Evolutionary conservation across 176 grass and related monocot genomes (phyloP).

Genomic region (Avena sativa): DNA sequence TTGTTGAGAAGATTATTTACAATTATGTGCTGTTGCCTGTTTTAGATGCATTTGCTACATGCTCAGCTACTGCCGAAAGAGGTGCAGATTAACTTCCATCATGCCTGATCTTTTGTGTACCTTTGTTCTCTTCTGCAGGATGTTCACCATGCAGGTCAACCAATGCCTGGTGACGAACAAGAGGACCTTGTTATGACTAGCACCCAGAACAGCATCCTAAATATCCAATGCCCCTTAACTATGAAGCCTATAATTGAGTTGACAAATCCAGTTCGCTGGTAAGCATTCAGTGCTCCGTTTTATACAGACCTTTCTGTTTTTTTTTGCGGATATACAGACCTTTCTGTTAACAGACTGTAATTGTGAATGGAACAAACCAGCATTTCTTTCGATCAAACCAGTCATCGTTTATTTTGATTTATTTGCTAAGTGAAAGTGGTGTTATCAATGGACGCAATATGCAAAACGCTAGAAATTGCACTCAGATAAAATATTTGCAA

Average conservation of each 20-base stretch:
- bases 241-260: constrained; percentile 77
- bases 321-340: not conserved
- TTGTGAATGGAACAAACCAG: constrained; percentile 15
- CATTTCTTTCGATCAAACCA: constrained; percentile 10
- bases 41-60: not conserved
- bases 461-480: not conserved
- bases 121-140: constrained; percentile 56
- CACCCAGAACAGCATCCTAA: constrained; percentile 68
- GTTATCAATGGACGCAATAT: not conserved
- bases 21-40: not conserved
- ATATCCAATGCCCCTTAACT: constrained; percentile 74
- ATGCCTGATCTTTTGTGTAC: not conserved
- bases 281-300: constrained; percentile 34
- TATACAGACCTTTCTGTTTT: not conserved
- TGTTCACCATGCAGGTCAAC: constrained; percentile 83
- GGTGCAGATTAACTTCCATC: not conserved
- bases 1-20: constrained; percentile 5
- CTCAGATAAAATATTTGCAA: not conserved
- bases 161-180: constrained; percentile 94
- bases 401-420: not conserved
- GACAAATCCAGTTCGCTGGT: constrained; percentile 82
- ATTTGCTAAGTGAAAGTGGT: not conserved
- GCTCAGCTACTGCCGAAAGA: not conserved
- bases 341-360: not conserved
- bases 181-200: constrained; percentile 94